phyloP scores from a whole-genome alignment of 2,329 filamentous ascomycete genomes.

The Fusarium burgessii region DNA sequence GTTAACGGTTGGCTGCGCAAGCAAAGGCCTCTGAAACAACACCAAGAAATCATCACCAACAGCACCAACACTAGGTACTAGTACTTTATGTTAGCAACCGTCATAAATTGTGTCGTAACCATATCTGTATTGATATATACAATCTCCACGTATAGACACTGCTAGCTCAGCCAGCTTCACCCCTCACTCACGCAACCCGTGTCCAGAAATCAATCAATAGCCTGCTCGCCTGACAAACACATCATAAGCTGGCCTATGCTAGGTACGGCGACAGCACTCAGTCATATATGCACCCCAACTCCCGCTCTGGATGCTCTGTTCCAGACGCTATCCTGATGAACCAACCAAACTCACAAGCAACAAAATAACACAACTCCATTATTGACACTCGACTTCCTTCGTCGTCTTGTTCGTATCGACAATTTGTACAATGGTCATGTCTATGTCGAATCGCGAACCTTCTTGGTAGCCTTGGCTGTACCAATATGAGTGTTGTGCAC shows the following conservation, averaged over 20 bases:
- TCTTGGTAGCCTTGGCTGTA: conserved; percentile 82
- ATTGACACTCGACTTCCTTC: neutral
- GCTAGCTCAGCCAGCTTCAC: neutral
- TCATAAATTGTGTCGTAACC: conserved; percentile 21
- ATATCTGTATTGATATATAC: conserved; percentile 44
- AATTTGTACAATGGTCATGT: neutral
- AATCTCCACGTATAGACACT: conserved; percentile 28
- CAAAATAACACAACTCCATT: conserved; percentile 12
- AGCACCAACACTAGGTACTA: neutral
- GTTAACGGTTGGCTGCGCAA: conserved; percentile 12
- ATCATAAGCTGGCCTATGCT: conserved; percentile 34
- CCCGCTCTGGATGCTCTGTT: conserved; percentile 26
- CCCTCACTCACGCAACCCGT: conserved; percentile 9
- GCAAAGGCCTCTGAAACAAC: neutral
- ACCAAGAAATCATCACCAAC: neutral
- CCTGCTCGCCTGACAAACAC: conserved; percentile 33
- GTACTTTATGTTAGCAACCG: neutral
- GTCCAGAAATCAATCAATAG: conserved; percentile 40
- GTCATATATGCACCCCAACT: conserved; percentile 42
- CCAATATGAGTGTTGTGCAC: conserved; percentile 93
- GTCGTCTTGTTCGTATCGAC: conserved; percentile 4
- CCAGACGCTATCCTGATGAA: conserved; percentile 30
- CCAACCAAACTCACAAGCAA: conserved; percentile 15
- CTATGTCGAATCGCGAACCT: conserved; percentile 58
- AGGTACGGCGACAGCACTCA: conserved; percentile 33